Evolutionary conservation across 768 basidiomycete species (phyloP).

Genomic region (Boletus bicolor): DNA sequence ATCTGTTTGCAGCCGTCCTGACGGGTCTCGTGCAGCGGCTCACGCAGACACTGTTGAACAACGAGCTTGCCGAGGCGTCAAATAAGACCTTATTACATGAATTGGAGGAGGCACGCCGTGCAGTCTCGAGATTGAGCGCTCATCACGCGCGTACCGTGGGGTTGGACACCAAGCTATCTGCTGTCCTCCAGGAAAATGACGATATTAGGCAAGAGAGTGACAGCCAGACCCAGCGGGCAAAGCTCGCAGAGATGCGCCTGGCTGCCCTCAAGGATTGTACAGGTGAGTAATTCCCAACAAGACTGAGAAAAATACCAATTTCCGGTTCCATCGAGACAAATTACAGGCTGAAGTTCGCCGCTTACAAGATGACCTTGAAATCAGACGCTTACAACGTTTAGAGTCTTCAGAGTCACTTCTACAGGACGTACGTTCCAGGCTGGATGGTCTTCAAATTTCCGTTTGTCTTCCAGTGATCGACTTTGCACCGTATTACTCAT

Average conservation of each 20-base stretch:
- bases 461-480: constrained; percentile 36
- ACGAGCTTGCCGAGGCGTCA: constrained; percentile 76
- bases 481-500: constrained; percentile 13
- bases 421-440: constrained; percentile 58
- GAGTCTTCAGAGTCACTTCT: constrained; percentile 68
- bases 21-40: constrained; percentile 50
- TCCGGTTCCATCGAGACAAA: constrained; percentile 47
- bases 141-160: constrained; percentile 70
- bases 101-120: constrained; percentile 66
- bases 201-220: constrained; percentile 84
- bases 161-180: constrained; percentile 62
- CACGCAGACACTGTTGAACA: constrained; percentile 75
- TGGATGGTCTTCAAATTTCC: constrained; percentile 58
- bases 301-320: neutral
- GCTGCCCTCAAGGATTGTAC: constrained; percentile 64
- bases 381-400: constrained; percentile 54
- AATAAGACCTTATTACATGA: constrained; percentile 72
- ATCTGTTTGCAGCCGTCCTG: neutral
- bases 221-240: constrained; percentile 61
- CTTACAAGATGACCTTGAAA: constrained; percentile 61
- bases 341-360: constrained; percentile 63
- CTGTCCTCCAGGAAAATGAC: constrained; percentile 71
- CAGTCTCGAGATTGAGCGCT: constrained; percentile 63
- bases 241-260: constrained; percentile 64
- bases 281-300: constrained; percentile 36